Conservation (phyloP, 768 basidiomycete species). For the Termitomyces sp. region DNA sequence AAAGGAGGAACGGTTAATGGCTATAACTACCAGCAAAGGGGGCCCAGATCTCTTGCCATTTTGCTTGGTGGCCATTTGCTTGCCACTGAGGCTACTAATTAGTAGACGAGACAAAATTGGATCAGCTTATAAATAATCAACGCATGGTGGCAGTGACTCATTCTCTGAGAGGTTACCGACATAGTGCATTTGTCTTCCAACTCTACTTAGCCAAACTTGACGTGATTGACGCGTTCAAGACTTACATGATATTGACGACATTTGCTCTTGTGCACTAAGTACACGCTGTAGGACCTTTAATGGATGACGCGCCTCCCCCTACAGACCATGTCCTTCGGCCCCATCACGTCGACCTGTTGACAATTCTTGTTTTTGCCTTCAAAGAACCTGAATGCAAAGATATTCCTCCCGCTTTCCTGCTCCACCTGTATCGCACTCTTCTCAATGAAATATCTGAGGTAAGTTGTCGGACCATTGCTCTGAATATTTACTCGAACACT, state of each 20-base stretch:
- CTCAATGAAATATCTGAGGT: constrained; percentile 72
- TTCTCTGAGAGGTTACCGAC: too few species aligned
- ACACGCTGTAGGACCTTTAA: constrained; percentile 12
- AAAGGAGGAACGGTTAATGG: background rate
- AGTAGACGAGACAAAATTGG: background rate
- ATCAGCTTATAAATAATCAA: background rate
- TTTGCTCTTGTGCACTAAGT: background rate
- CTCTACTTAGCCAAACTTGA: background rate
- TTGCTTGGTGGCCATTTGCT: constrained; percentile 17
- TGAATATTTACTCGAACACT: background rate
- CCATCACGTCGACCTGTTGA: constrained; percentile 70
- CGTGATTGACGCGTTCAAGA: background rate
- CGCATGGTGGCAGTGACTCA: background rate
- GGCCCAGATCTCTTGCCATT: constrained; percentile 30
- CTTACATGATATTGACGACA: background rate
- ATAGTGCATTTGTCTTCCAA: background rate
- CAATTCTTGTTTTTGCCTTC: constrained; percentile 57
- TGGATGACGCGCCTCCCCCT: constrained; percentile 53
- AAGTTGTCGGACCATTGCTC: constrained; percentile 4
- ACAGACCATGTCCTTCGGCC: constrained; percentile 66
- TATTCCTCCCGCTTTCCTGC: constrained; percentile 51
- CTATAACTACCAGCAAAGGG: constrained; percentile 19
- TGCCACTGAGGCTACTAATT: background rate
- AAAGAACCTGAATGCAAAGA: constrained; percentile 51
- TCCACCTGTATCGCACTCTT: constrained; percentile 63